Evolutionary conservation across 441 rosid species (phyloP).

Genomic region (Populus hybrid): DNA sequence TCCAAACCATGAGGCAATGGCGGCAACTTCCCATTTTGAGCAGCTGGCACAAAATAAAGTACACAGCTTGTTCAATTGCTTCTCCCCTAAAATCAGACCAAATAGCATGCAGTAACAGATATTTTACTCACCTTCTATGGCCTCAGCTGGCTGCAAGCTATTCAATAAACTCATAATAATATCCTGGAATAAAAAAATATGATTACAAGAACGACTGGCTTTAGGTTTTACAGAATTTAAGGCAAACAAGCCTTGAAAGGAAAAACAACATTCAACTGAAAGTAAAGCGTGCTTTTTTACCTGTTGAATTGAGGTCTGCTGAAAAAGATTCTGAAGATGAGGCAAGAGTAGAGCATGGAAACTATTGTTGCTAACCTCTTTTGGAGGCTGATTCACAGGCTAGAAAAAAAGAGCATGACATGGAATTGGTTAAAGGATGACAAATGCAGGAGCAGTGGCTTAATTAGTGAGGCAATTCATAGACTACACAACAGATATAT

Average conservation of each 20-base stretch:
- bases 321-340: constrained; percentile 86
- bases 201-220: constrained; percentile 7
- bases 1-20: constrained; percentile 64
- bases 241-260: neutral
- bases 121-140: constrained; percentile 57
- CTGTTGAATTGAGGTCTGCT: constrained; percentile 91
- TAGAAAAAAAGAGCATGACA: constrained; percentile 23
- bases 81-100: constrained; percentile 1
- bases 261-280: neutral
- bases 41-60: constrained; percentile 40
- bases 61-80: constrained; percentile 9
- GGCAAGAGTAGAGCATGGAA: constrained; percentile 54
- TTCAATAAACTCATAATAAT: constrained; percentile 61
- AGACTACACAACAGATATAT: neutral
- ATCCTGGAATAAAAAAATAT: constrained; percentile 53
- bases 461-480: neutral
- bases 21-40: constrained; percentile 88
- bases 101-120: constrained; percentile 7
- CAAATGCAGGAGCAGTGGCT: neutral
- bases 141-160: constrained; percentile 62
- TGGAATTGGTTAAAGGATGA: neutral
- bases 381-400: constrained; percentile 57
- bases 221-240: constrained; percentile 7
- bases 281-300: constrained; percentile 31
- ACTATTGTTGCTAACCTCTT: constrained; percentile 46